Evolutionary conservation across 257 asterid genomes (phyloP).

Genomic region (Fraxinus cuspidata): DNA sequence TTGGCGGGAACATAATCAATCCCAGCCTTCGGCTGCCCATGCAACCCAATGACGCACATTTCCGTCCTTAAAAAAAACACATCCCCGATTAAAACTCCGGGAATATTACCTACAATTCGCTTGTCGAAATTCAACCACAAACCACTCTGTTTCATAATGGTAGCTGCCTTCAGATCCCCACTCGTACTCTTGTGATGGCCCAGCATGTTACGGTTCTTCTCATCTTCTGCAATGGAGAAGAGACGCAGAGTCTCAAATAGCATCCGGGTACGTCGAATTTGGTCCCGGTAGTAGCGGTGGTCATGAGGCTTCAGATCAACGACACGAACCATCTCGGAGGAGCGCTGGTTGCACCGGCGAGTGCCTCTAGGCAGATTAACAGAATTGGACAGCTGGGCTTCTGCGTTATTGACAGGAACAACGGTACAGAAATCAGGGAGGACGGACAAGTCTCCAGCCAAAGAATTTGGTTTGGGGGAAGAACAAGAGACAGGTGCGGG

Average conservation of each 20-base stretch:
- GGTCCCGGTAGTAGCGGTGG: constrained; percentile 22
- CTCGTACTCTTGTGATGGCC: constrained; percentile 36
- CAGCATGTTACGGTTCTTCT: background rate
- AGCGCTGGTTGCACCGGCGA: too few species aligned
- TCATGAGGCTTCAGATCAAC: constrained; percentile 34
- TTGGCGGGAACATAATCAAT: constrained; percentile 67
- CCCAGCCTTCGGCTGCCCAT: constrained; percentile 90
- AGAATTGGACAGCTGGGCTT: too few species aligned
- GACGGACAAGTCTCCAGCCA: too few species aligned
- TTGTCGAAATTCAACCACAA: constrained; percentile 62
- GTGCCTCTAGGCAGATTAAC: too few species aligned
- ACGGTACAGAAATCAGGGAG: too few species aligned
- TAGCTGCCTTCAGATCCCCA: constrained; percentile 64
- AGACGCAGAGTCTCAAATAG: constrained; percentile 27
- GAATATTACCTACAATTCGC: constrained; percentile 71
- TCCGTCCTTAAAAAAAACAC: constrained; percentile 74
- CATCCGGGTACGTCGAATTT: constrained; percentile 26
- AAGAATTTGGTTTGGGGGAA: too few species aligned
- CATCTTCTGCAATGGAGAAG: constrained; percentile 19
- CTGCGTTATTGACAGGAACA: too few species aligned
- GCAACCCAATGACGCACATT: constrained; percentile 73
- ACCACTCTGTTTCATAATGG: constrained; percentile 55
- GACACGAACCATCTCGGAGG: constrained; percentile 7
- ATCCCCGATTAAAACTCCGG: constrained; percentile 70
- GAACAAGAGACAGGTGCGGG: too few species aligned